These are phyloP conservation scores for Nannochloris sp. DNA, from an alignment of 139 green algal species.

Conservation along the genomic window DNA sequence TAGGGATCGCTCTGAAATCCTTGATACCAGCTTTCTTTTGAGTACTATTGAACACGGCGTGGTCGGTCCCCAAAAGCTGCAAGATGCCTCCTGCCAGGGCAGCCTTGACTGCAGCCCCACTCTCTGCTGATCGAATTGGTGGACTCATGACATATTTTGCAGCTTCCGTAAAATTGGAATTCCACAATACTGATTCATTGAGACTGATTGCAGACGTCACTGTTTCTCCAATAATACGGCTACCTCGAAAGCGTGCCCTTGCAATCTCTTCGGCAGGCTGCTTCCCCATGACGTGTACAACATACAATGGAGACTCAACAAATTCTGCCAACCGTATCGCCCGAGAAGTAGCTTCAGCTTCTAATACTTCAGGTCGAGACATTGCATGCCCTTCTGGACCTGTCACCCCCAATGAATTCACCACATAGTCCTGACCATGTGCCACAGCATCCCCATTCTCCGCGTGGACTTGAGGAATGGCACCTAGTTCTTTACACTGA, in stretches of 20 bases:
- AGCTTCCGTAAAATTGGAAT: conserved; percentile 66
- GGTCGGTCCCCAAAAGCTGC: conserved; percentile 71
- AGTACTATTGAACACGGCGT: conserved; percentile 82
- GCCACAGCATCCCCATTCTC: conserved; percentile 89
- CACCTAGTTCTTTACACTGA: conserved; percentile 77
- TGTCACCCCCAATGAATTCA: conserved; percentile 51
- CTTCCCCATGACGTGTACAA: conserved; percentile 93
- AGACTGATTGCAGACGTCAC: conserved; percentile 66
- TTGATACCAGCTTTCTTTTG: conserved; percentile 73
- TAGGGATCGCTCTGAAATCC: conserved; percentile 90
- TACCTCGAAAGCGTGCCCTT: conserved; percentile 20
- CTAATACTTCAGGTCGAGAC: conserved; percentile 67
- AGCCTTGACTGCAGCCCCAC: conserved; percentile 23
- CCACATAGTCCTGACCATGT: conserved; percentile 50
- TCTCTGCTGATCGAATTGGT: conserved; percentile 60
- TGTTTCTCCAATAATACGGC: conserved; percentile 64
- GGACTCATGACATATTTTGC: conserved; percentile 88
- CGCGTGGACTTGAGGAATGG: conserved; percentile 74
- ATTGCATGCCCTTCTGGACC: conserved; percentile 82
- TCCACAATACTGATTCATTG: conserved; percentile 63
- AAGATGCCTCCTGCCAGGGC: conserved; percentile 36
- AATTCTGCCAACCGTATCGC: conserved; percentile 76
- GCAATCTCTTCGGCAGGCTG: conserved; percentile 69
- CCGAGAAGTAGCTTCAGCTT: conserved; percentile 80
- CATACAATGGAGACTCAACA: conserved; percentile 81